Base-by-base conservation (phyloP, 2,329 filamentous ascomycete species). In the Cytospora chrysosperma region DNA sequence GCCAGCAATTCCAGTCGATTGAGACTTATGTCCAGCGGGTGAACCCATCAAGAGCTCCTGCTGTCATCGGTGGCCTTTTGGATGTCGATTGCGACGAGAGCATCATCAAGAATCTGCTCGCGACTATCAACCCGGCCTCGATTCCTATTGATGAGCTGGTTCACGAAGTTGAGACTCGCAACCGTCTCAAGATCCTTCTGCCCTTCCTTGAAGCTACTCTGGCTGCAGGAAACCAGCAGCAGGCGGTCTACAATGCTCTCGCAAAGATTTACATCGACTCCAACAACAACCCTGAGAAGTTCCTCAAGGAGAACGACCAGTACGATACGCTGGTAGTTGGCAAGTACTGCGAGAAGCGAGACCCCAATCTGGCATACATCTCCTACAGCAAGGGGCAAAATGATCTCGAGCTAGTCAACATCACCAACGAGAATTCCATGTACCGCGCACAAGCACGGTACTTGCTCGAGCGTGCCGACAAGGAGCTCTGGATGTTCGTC, bases 391-490 rank as follows among this genome's bases (percentile, higher is more conserved):
- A 99, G 82, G 95, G 95, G 24, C 92, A 97, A 78, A 99, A 99
- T 69, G 95, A 99, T 72, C 80, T 99, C 34, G 96, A 99, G 79
- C 85, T 99, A 62, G 94, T 99, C 78, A 95, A 91, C 76, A 94
- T 99, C 73, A 98, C 95, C 73, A 99, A 98, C 71, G 96, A 99
- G 79, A 99, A 99, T 79, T 89, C 92, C n/a, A 99, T 99, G 95
- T 99, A 97, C 85, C 90, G 93, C 72, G 91, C 91, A n/a, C 95
- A 99, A 77, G 94, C 93, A 64, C 90, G 95, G 43, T 99, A 99
- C 77, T 84, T 99, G 27, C 82, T 99, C 59, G 93, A 97, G 72
- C 89, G 95, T 69, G 90, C 91, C 43, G 95, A 99, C 72, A 76
- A 82, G 2, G 95, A 99, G 75, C 87, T 99, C 55, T 99, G 96